Evolutionary conservation across 2,329 filamentous ascomycete genomes (phyloP).

Genomic region (Tolypocladium cylindrosporum): DNA sequence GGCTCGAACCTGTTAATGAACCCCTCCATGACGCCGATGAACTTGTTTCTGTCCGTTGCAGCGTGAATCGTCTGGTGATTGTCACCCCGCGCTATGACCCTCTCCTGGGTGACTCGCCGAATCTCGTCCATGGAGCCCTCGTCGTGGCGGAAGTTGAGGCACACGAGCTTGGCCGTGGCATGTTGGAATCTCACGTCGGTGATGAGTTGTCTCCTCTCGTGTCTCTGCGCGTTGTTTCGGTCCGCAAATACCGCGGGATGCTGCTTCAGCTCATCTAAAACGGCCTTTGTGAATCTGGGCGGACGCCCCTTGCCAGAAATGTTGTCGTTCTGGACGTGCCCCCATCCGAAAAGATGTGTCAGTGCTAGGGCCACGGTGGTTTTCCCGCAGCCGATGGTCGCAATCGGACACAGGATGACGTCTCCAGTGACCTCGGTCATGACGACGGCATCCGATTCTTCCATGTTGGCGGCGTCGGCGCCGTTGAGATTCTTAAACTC

Average conservation of each 20-base stretch:
- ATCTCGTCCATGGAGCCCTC: constrained; percentile 66
- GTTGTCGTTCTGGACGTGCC: constrained; percentile 94
- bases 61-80: constrained; percentile 98
- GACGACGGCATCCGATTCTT: constrained; percentile 37
- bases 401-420: constrained; percentile 79
- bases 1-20: constrained; percentile 83
- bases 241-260: constrained; percentile 77
- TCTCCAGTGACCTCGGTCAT: constrained; percentile 51
- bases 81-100: constrained; percentile 78
- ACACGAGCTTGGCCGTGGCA: constrained; percentile 62
- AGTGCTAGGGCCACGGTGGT: constrained; percentile 83
- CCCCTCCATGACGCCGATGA: constrained; percentile 86
- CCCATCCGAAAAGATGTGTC: constrained; percentile 77
- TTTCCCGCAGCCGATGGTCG: constrained; percentile 93
- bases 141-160: constrained; percentile 80
- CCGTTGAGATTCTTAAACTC: constrained; percentile 76
- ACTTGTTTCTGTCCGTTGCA: constrained; percentile 60
- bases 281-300: constrained; percentile 62
- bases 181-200: constrained; percentile 60
- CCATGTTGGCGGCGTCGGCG: constrained; percentile 73
- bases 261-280: constrained; percentile 54
- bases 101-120: constrained; percentile 61
- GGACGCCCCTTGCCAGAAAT: constrained; percentile 73
- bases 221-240: constrained; percentile 83
- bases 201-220: constrained; percentile 82